Evolutionary conservation across 2,329 filamentous ascomycete genomes (phyloP).

Genomic region (Cordyceps fumosorosea): DNA sequence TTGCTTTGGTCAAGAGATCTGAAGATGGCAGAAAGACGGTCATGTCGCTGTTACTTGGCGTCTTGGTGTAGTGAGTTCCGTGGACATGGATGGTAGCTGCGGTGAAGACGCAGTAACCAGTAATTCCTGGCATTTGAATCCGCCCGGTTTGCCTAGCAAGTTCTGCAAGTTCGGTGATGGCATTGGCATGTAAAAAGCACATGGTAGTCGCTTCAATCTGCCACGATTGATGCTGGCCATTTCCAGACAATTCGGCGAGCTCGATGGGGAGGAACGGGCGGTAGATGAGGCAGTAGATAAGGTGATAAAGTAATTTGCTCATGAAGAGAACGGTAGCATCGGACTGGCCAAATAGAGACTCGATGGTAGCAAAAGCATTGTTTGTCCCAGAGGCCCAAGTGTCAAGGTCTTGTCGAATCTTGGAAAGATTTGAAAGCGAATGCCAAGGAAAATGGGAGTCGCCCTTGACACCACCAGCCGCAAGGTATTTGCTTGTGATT

Average conservation of each 20-base stretch:
- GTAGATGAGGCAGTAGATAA: slow-evolving; percentile 82
- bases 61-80: slow-evolving; percentile 68
- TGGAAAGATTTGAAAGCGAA: slow-evolving; percentile 74
- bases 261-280: slow-evolving; percentile 82
- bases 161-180: slow-evolving; percentile 76
- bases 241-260: slow-evolving; percentile 70
- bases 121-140: slow-evolving; percentile 80
- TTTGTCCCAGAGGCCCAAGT: slow-evolving; percentile 78
- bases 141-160: slow-evolving; percentile 66
- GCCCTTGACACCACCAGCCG: slow-evolving; percentile 78
- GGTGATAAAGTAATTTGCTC: slow-evolving; percentile 80
- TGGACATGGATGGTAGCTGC: slow-evolving; percentile 86
- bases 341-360: slow-evolving; percentile 66
- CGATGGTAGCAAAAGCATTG: slow-evolving; percentile 69
- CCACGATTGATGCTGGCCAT: slow-evolving; percentile 83
- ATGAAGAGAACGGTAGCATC: slow-evolving; percentile 75
- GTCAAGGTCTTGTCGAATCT: slow-evolving; percentile 78
- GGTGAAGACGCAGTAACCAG: slow-evolving; percentile 80
- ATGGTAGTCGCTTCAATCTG: slow-evolving; percentile 86
- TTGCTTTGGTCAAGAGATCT: slow-evolving; percentile 69
- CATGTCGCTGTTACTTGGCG: slow-evolving; percentile 42
- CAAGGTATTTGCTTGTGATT: slow-evolving; percentile 76
- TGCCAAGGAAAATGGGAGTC: slow-evolving; percentile 92
- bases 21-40: slow-evolving; percentile 56
- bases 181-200: slow-evolving; percentile 80